Conservation (phyloP, 1,284 basidiomycete genomes). For the Irpex sp. region DNA sequence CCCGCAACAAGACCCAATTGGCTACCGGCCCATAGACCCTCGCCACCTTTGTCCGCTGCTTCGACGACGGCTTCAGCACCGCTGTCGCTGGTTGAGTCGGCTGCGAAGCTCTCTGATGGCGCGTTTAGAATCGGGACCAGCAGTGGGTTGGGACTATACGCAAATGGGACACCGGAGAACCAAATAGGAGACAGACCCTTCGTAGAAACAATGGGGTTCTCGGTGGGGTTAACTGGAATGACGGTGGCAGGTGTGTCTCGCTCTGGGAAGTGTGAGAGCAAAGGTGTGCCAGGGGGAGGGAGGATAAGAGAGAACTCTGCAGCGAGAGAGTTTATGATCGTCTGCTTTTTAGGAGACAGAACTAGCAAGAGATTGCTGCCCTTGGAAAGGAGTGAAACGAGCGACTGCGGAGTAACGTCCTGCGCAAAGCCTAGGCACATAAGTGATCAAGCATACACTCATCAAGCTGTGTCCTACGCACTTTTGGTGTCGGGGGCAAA, state of each 20-base stretch:
- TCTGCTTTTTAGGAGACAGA: constrained; percentile 67
- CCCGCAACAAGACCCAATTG: constrained; percentile 79
- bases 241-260: constrained; percentile 55
- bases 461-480: constrained; percentile 33
- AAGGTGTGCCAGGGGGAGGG: constrained; percentile 68
- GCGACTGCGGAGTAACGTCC: constrained; percentile 81
- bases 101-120: constrained; percentile 69
- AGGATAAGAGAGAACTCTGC: constrained; percentile 76
- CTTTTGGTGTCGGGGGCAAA: constrained; percentile 83
- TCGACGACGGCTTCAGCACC: constrained; percentile 59
- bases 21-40: constrained; percentile 77
- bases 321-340: constrained; percentile 66
- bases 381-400: constrained; percentile 70
- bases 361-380: constrained; percentile 85
- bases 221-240: constrained; percentile 39
- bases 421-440: constrained; percentile 54
- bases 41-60: constrained; percentile 65
- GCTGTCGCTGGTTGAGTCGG: constrained; percentile 57
- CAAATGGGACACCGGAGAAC: constrained; percentile 77
- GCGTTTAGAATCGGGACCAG: constrained; percentile 82
- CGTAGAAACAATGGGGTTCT: constrained; percentile 41
- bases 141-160: constrained; percentile 77
- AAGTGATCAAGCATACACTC: background rate
- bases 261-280: constrained; percentile 74
- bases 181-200: constrained; percentile 53